phyloP scores from a whole-genome alignment of 2,329 filamentous ascomycete genomes.

The Fusarium robinianum region DNA sequence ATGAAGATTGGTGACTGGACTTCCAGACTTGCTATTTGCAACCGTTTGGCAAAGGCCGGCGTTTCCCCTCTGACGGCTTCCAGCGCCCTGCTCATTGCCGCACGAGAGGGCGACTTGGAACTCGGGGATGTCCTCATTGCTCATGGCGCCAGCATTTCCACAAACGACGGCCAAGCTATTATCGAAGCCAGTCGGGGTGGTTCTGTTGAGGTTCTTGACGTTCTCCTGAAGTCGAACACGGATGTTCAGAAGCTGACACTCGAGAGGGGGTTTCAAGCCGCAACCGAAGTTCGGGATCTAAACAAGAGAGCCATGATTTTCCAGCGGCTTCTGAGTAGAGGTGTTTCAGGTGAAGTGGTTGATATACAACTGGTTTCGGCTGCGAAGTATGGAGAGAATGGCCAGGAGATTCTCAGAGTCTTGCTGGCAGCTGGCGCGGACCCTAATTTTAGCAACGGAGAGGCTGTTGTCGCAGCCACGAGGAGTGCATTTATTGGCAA shows the following conservation, averaged over 20 bases:
- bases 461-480: conserved; percentile 59
- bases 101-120: conserved; percentile 56
- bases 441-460: conserved; percentile 58
- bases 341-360: conserved; percentile 55
- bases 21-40: conserved; percentile 50
- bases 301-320: conserved; percentile 55
- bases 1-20: conserved; percentile 48
- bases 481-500: conserved; percentile 55
- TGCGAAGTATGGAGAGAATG: conserved; percentile 55
- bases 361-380: conserved; percentile 59
- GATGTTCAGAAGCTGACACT: conserved; percentile 49
- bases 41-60: conserved; percentile 51
- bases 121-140: conserved; percentile 56
- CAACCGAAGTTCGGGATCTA: conserved; percentile 57
- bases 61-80: conserved; percentile 52
- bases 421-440: conserved; percentile 58
- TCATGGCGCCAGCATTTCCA: conserved; percentile 56
- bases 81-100: conserved; percentile 55
- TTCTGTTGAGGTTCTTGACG: conserved; percentile 52
- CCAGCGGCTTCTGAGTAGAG: conserved; percentile 53
- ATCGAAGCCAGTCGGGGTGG: conserved; percentile 59
- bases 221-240: conserved; percentile 52
- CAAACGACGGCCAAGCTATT: conserved; percentile 57
- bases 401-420: conserved; percentile 53
- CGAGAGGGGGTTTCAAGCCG: conserved; percentile 58